A percentile compares a stretch with the other conserved stretches of the same genome.
Conservation (phyloP, 2,329 filamentous ascomycete genomes). For the Xylaria digitata region DNA sequence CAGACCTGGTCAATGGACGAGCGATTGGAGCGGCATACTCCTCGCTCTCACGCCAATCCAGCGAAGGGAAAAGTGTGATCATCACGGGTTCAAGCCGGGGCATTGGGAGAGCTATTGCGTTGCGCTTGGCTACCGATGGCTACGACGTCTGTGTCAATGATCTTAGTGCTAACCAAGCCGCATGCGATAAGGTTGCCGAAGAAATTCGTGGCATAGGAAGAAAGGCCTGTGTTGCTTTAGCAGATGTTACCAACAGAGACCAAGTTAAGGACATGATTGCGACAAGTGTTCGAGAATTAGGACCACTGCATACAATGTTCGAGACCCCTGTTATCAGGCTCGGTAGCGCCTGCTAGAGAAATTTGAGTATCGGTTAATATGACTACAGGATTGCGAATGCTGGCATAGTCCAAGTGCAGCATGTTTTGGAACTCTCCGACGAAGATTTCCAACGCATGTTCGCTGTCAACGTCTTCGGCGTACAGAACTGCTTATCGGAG, state of each 20-base stretch:
- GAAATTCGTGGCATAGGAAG: slow-evolving; percentile 65
- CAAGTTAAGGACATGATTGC: slow-evolving; percentile 65
- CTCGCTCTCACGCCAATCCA: slow-evolving; percentile 37
- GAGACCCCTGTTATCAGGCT: background rate
- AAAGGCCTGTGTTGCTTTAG: slow-evolving; percentile 65
- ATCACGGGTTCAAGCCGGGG: slow-evolving; percentile 48
- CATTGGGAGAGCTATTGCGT: slow-evolving; percentile 71
- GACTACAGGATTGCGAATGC: slow-evolving; percentile 67
- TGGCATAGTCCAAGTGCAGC: slow-evolving; percentile 68
- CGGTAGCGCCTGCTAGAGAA: background rate
- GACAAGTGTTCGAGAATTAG: slow-evolving; percentile 63
- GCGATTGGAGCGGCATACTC: slow-evolving; percentile 33
- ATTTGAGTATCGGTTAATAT: background rate
- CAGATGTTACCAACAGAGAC: slow-evolving; percentile 68
- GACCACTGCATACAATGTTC: slow-evolving; percentile 58
- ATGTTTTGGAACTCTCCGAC: slow-evolving; percentile 66
- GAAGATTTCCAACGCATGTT: slow-evolving; percentile 70
- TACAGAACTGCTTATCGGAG: slow-evolving; percentile 72
- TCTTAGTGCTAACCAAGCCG: slow-evolving; percentile 62
- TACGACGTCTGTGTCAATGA: slow-evolving; percentile 76
- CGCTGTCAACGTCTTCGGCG: slow-evolving; percentile 72
- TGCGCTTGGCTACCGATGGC: slow-evolving; percentile 72
- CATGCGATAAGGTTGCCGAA: slow-evolving; percentile 63
- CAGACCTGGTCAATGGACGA: background rate
- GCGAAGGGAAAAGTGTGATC: slow-evolving; percentile 43